A percentile compares a stretch with the other conserved stretches of the same genome.
These are phyloP conservation scores for Ophiocordyceps camponoti-floridani DNA, from an alignment of 2,329 filamentous ascomycete species.

Conservation along the genomic window DNA sequence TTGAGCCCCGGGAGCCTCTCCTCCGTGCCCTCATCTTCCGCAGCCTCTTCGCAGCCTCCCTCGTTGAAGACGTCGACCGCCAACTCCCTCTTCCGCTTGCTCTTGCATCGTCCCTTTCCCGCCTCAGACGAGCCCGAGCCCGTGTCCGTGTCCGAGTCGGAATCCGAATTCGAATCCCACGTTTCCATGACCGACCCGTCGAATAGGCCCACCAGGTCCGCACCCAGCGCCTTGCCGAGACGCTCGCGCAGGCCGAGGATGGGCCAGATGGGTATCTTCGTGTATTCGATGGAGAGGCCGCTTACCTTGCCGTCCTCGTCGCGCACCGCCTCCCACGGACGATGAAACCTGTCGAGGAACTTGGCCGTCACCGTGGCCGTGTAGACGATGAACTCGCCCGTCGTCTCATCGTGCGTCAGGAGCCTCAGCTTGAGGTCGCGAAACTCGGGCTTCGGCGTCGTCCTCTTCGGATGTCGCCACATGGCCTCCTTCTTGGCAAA, in stretches of 20 bases:
- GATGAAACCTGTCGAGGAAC: constrained; percentile 31
- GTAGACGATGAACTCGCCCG: constrained; percentile 34
- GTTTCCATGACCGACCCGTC: constrained; percentile 24
- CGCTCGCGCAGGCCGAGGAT: constrained; percentile 36
- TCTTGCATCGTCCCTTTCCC: constrained; percentile 12
- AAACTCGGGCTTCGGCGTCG: constrained; percentile 16
- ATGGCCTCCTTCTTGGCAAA: constrained; percentile 9
- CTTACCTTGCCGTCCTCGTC: constrained; percentile 8
- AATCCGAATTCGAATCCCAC: too few relatives aligned
- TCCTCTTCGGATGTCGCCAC: constrained; percentile 7
- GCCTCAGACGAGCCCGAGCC: too few relatives aligned
- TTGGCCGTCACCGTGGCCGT: constrained; percentile 26
- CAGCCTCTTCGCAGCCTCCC: constrained; percentile 22
- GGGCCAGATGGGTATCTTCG: constrained; percentile 33
- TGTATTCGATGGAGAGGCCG: constrained; percentile 27
- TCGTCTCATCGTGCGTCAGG: constrained; percentile 29
- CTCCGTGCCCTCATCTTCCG: constrained; percentile 13
- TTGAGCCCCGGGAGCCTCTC: constrained; percentile 12
- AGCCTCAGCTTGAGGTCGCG: constrained; percentile 30
- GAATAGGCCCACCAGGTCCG: constrained; percentile 27
- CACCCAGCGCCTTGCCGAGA: constrained; percentile 32
- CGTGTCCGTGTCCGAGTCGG: too few relatives aligned
- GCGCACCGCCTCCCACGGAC: constrained; percentile 22
- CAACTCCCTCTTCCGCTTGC: constrained; percentile 17
- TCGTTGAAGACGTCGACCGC: constrained; percentile 19